These are phyloP conservation scores for Coemansia brasiliensis DNA, from an alignment of 192 early-diverging fungal species.

Conservation along the genomic window DNA sequence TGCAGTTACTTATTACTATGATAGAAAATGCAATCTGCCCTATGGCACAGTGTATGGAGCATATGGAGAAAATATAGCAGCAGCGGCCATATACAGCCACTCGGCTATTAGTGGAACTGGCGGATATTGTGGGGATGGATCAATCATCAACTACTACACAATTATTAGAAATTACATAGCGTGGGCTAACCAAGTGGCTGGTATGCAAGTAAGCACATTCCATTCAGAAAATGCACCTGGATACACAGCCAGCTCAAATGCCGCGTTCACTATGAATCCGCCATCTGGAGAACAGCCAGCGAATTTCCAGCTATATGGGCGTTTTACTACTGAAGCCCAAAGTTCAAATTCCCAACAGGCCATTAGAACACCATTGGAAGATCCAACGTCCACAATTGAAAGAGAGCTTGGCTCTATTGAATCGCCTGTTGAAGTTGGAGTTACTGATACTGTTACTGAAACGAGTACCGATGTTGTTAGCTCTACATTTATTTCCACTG, in stretches of 20 bases:
- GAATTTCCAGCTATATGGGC: constrained; percentile 1
- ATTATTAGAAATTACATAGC: constrained; percentile 28
- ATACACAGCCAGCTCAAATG: constrained; percentile 5
- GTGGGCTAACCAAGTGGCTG: constrained; percentile 13
- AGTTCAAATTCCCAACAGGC: no score
- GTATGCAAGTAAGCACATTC: background rate
- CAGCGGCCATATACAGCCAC: constrained; percentile 22
- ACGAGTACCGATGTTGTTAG: constrained; percentile 6
- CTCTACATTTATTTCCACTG: background rate
- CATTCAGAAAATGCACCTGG: constrained; percentile 1
- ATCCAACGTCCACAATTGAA: no score
- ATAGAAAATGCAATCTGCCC: constrained; percentile 3
- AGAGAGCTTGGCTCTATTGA: no score
- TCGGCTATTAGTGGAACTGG: constrained; percentile 9
- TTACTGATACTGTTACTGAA: background rate
- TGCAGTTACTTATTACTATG: background rate
- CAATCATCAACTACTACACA: constrained; percentile 26
- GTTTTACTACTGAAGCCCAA: background rate
- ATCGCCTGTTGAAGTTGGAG: background rate
- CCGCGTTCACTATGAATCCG: constrained; percentile 2
- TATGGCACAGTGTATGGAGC: constrained; percentile 17
- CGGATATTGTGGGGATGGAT: constrained; percentile 17
- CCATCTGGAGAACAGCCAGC: background rate
- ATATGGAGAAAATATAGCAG: background rate
- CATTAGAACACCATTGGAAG: no score